Evolutionary conservation across 495 filamentous ascomycete genomes (phyloP), one percentile per base, ranked within the genome.

Genomic region (Melanomma pulvis-pyrius): DNA sequence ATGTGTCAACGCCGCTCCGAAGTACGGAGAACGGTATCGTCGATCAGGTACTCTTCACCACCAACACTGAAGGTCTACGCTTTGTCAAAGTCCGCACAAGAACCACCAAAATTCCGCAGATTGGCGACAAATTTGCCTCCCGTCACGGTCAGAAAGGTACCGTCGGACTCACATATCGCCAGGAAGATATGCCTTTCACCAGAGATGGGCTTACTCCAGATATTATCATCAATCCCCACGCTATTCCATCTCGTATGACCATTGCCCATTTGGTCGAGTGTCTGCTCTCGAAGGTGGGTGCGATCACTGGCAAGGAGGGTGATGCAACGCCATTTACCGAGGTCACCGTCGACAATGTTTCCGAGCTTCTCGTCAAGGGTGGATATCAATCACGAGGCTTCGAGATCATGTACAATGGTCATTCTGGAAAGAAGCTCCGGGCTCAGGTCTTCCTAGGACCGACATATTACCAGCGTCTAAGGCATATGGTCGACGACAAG

Each of bases 401-500:
- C 72, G 94, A 99, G 79, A 84, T 98, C 74, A 93, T 99, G 93
- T 98, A 94, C 80, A 94, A 98, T 75, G 94, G 94, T 17, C 93
- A 98, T 78, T 98, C 96, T 1, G 94, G 94, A 41, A 85, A 86
- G 58, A 99, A 98, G 83, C 78, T 97, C 41, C 87, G 90, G 28
- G 90, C 92, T 6, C 96, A 99, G 78, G 88, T 98, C 29, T 99
- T 98, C 85, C 82, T 99, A 49, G 94, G 94, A 22, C 94, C 94
- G 1, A 99, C 96, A 1, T 99, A 99, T 82, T 99, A 99, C 81
- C 94, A 99, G 80, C 92, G 96, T 78, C 84, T 99, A 59, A 85
- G 96, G 55, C 94, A 99, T 79, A 99, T 99, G 94, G 94, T 99
- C 65, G 96, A 99, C 76, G 94, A 99, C 80, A 99, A 99, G 86